phyloP scores from a whole-genome alignment of 2,329 filamentous ascomycete genomes.

The Arachnomyces sp. region DNA sequence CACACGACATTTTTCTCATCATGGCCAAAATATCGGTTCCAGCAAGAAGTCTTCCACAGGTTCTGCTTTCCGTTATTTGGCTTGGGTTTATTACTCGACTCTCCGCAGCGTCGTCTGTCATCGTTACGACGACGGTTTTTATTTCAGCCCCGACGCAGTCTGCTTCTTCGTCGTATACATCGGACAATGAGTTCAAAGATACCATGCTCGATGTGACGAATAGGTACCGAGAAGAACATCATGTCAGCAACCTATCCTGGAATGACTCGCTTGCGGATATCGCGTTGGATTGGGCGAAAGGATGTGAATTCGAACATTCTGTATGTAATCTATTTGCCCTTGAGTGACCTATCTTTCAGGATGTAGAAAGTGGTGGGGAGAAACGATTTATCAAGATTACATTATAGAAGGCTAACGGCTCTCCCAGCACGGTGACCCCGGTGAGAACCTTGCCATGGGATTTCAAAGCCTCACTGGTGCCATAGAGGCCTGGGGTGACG shows the following conservation, averaged over 20 bases:
- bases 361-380: too few species aligned
- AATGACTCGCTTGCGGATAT: conserved; percentile 54
- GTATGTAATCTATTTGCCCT: conserved; percentile 13
- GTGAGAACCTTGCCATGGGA: conserved; percentile 66
- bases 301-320: conserved; percentile 38
- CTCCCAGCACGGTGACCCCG: conserved; percentile 50
- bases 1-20: too few species aligned
- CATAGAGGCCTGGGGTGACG: conserved; percentile 59
- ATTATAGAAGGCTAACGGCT: not conserved
- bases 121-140: too few species aligned
- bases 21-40: too few species aligned
- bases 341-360: not conserved
- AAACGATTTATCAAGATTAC: not conserved
- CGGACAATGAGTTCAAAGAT: conserved; percentile 33
- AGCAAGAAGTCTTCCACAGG: too few species aligned
- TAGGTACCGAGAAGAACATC: conserved; percentile 54
- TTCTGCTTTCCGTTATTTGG: too few species aligned
- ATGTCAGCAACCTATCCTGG: conserved; percentile 53
- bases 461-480: conserved; percentile 51
- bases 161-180: conserved; percentile 34
- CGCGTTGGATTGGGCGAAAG: conserved; percentile 43
- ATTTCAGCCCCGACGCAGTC: conserved; percentile 18
- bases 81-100: too few species aligned
- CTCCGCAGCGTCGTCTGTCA: too few species aligned
- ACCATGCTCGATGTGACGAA: conserved; percentile 61